phyloP scores from a whole-genome alignment of 2,329 filamentous ascomycete genomes.

The Dendryphion nanum region DNA sequence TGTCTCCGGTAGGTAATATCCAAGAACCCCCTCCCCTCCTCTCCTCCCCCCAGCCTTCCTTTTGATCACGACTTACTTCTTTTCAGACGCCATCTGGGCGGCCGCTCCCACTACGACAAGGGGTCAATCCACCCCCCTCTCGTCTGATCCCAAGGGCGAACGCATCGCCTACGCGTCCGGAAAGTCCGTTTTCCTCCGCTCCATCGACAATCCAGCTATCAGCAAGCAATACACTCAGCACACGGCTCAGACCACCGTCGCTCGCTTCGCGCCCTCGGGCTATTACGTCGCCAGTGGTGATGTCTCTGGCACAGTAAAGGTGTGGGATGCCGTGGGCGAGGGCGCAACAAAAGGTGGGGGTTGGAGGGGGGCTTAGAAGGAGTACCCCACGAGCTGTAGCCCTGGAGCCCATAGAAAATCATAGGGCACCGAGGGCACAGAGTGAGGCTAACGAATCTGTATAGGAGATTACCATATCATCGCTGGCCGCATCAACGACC shows the following conservation, averaged over 20 bases:
- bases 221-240: constrained; percentile 92
- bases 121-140: constrained; percentile 86
- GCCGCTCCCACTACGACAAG: constrained; percentile 79
- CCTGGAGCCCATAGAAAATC: no score
- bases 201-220: constrained; percentile 82
- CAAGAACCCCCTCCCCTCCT: no score
- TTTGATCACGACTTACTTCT: no score
- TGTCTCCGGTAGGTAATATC: no score
- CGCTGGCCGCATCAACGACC: constrained; percentile 89
- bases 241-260: constrained; percentile 84
- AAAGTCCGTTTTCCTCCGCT: constrained; percentile 94
- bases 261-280: constrained; percentile 88
- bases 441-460: constrained; percentile 23
- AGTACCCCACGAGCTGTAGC: no score
- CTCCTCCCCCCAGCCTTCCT: no score
- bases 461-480: constrained; percentile 87
- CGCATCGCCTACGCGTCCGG: constrained; percentile 93
- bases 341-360: constrained; percentile 73
- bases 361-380: not conserved
- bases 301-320: constrained; percentile 75
- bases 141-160: constrained; percentile 83
- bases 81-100: constrained; percentile 71
- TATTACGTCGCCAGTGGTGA: constrained; percentile 96
- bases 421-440: not conserved
- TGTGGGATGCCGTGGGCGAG: constrained; percentile 87